phyloP scores from a whole-genome alignment of 1,284 basidiomycete species.

The Thecaphora thlaspeos region DNA sequence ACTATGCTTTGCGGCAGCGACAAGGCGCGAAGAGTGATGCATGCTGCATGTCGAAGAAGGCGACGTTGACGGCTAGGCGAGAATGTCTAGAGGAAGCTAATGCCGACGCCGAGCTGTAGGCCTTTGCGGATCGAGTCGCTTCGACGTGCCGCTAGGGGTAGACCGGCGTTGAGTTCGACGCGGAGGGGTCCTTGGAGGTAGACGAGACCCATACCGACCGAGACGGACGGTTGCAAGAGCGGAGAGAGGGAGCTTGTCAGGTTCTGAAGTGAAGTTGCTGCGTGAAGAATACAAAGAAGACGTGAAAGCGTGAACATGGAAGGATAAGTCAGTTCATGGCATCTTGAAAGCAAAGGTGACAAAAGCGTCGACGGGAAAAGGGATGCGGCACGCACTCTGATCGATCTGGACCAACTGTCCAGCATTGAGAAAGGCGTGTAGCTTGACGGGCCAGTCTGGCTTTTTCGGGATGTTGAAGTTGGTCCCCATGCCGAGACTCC shows the following conservation, averaged over 20 bases:
- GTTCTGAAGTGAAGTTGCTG: conserved; percentile 1
- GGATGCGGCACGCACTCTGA: conserved; percentile 61
- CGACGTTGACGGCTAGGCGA: no score
- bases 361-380: no score
- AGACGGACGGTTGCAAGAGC: conserved; percentile 63
- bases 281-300: conserved; percentile 43
- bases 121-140: conserved; percentile 78
- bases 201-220: conserved; percentile 83
- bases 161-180: conserved; percentile 86
- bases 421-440: conserved; percentile 80
- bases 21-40: no score
- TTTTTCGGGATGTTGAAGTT: conserved; percentile 76
- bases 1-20: no score
- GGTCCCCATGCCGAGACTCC: conserved; percentile 77
- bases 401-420: conserved; percentile 75
- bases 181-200: conserved; percentile 82
- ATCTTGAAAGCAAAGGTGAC: no score
- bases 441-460: conserved; percentile 82
- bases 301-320: conserved; percentile 55
- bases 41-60: no score
- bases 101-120: conserved; percentile 85
- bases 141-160: conserved; percentile 76
- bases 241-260: conserved; percentile 6
- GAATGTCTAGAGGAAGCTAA: conserved; percentile 58
- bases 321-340: no score